Evolutionary conservation across 164 flowering plant species (phyloP).

Genomic region (Dillenia suffruticosa): DNA sequence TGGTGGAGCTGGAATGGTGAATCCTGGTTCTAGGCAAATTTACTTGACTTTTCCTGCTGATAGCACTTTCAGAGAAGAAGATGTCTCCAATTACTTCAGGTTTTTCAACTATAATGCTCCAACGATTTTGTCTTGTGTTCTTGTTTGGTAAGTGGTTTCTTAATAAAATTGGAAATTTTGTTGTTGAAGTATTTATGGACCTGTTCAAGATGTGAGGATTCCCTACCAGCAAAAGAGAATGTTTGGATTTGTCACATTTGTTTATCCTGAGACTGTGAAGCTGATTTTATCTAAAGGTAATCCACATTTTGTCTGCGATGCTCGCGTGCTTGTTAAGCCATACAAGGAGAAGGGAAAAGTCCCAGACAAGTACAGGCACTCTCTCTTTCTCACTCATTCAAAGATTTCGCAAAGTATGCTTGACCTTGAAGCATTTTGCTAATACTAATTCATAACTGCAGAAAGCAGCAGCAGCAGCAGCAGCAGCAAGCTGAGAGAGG

Average conservation of each 20-base stretch:
- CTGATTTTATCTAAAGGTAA: conserved; percentile 61
- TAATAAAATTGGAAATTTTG: neutral
- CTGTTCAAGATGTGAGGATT: conserved; percentile 72
- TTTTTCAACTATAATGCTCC: neutral
- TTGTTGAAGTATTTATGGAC: conserved; percentile 49
- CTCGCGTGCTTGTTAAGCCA: conserved; percentile 70
- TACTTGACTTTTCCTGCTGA: conserved; percentile 13
- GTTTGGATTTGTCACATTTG: conserved; percentile 75
- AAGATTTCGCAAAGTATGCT: too few species aligned
- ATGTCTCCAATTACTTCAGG: conserved; percentile 73
- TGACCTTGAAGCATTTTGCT: too few species aligned
- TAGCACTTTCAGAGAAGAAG: conserved; percentile 69
- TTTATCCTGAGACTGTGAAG: conserved; percentile 63
- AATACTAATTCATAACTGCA: conserved; percentile 7
- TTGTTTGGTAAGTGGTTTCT: too few species aligned
- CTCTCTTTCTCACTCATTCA: neutral
- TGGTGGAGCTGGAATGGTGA: conserved; percentile 26
- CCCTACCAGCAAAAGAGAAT: conserved; percentile 75
- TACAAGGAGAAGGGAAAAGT: conserved; percentile 76
- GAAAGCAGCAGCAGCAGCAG: conserved; percentile 22
- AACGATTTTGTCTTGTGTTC: too few species aligned
- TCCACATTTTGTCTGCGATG: conserved; percentile 72
- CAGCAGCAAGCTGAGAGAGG: conserved; percentile 57
- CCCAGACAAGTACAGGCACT: conserved; percentile 54
- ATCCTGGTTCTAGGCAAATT: conserved; percentile 60